Conservation (phyloP, 345 rosid species). For the Eutrema heterophyllum region DNA sequence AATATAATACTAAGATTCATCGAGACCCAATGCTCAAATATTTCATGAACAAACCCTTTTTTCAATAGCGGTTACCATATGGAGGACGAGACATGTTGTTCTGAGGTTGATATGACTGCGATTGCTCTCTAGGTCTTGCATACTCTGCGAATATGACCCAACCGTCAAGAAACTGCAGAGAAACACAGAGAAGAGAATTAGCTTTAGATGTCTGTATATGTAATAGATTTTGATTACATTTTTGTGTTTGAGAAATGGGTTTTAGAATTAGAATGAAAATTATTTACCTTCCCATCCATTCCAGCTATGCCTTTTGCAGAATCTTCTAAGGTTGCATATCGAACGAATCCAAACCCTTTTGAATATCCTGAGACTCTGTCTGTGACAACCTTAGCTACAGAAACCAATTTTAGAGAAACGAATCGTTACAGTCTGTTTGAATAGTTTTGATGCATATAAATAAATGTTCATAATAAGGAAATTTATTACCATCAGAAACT, state of each 20-base stretch:
- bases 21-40: not conserved
- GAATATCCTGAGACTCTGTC: constrained; percentile 81
- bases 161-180: constrained; percentile 65
- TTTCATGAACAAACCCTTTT: not conserved
- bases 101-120: constrained; percentile 16
- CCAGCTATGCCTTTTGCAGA: constrained; percentile 82
- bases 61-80: constrained; percentile 30
- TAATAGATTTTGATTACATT: not conserved
- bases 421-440: not conserved
- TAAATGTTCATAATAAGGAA: not conserved
- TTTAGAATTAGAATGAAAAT: not conserved
- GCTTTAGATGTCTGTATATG: not conserved
- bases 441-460: not conserved
- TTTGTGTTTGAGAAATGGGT: not conserved
- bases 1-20: not conserved
- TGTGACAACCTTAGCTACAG: constrained; percentile 70
- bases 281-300: constrained; percentile 88
- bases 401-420: not conserved
- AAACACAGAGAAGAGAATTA: not conserved
- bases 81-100: constrained; percentile 36
- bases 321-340: constrained; percentile 65
- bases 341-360: constrained; percentile 92
- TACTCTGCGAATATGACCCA: constrained; percentile 84
- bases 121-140: constrained; percentile 49
- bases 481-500: constrained; percentile 64